A percentile compares a stretch with the other conserved stretches of the same genome.
Evolutionary conservation across 2,329 filamentous ascomycete genomes (phyloP).

Genomic region (Sporothrix sp.): DNA sequence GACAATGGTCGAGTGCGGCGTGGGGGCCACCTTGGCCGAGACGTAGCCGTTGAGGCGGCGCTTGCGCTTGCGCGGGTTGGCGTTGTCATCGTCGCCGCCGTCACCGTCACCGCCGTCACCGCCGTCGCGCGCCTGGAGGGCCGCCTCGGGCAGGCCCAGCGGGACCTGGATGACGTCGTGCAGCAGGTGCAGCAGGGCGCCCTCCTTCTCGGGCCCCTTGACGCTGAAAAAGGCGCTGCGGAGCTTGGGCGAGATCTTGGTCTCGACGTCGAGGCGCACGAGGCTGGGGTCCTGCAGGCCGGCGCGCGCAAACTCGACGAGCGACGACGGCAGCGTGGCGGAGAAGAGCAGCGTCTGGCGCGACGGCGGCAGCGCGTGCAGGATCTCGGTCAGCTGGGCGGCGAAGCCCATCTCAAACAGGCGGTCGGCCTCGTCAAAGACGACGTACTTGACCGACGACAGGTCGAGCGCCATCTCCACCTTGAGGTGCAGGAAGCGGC

Average conservation of each 20-base stretch:
- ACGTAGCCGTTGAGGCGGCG: slow-evolving; percentile 41
- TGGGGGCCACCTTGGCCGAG: slow-evolving; percentile 59
- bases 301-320: slow-evolving; percentile 92
- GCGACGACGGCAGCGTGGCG: slow-evolving; percentile 82
- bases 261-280: slow-evolving; percentile 84
- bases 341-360: slow-evolving; percentile 92
- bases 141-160: slow-evolving; percentile 47
- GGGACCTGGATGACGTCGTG: slow-evolving; percentile 92
- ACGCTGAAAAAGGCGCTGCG: slow-evolving; percentile 90
- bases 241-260: slow-evolving; percentile 92
- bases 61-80: slow-evolving; percentile 68
- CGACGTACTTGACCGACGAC: slow-evolving; percentile 85
- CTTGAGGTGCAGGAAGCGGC: slow-evolving; percentile 91
- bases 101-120: background rate
- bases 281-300: slow-evolving; percentile 87
- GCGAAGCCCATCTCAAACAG: slow-evolving; percentile 99
- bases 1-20: slow-evolving; percentile 85
- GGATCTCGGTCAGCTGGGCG: slow-evolving; percentile 82
- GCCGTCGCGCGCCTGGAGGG: slow-evolving; percentile 34
- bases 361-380: slow-evolving; percentile 73
- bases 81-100: slow-evolving; percentile 6
- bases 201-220: slow-evolving; percentile 90
- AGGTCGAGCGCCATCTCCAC: slow-evolving; percentile 92
- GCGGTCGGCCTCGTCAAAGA: slow-evolving; percentile 95
- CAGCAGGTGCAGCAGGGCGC: slow-evolving; percentile 76